Evolutionary conservation across 1,139 yeast species (phyloP).

Genomic region (Yamadazyma diddensiae): DNA sequence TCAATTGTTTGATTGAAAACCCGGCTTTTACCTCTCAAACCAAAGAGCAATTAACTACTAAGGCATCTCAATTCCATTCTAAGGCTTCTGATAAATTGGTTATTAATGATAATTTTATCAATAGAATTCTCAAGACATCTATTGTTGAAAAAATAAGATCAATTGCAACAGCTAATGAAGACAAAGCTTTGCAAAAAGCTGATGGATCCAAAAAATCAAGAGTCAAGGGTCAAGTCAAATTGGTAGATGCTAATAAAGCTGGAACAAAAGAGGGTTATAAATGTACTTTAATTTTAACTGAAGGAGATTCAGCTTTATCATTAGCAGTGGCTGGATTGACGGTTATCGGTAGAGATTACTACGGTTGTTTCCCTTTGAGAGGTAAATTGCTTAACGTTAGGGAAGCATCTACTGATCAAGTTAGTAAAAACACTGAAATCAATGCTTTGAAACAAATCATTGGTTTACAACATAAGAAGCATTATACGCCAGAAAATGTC

Average conservation of each 20-base stretch:
- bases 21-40: constrained; percentile 99
- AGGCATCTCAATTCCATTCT: constrained; percentile 86
- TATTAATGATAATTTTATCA: constrained; percentile 73
- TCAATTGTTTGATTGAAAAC: constrained; percentile 90
- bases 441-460: constrained; percentile 93
- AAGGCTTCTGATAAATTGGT: constrained; percentile 54
- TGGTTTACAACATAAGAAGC: constrained; percentile 91
- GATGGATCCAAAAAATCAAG: constrained; percentile 86
- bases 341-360: constrained; percentile 92
- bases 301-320: constrained; percentile 95
- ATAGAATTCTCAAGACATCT: constrained; percentile 69
- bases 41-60: constrained; percentile 91
- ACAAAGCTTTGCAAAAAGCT: constrained; percentile 82
- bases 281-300: constrained; percentile 91
- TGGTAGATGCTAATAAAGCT: constrained; percentile 95
- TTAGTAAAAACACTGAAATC: constrained; percentile 88
- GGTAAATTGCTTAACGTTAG: constrained; percentile 95
- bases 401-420: constrained; percentile 94
- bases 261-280: constrained; percentile 91
- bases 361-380: constrained; percentile 93
- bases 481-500: constrained; percentile 60
- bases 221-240: constrained; percentile 83
- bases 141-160: constrained; percentile 79
- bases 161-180: constrained; percentile 84
- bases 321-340: constrained; percentile 92